Base-by-base conservation (phyloP, 202 grass and related monocot species). In the Cymbopogon flexuosus region DNA sequence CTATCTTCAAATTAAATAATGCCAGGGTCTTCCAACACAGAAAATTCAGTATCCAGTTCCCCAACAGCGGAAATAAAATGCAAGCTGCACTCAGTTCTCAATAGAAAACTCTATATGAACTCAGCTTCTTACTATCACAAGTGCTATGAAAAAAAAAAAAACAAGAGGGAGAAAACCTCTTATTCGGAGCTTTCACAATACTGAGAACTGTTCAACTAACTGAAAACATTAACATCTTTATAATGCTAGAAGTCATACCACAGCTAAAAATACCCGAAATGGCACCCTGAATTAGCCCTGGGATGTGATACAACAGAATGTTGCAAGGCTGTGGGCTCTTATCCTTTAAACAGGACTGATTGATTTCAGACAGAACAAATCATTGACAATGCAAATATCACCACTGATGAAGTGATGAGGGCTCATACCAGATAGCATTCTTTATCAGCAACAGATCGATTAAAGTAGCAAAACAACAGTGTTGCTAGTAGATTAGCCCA, bases 381-480 rank as follows among this genome's bases (percentile, higher is more conserved):
- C 2, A 58, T 33, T 22, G 51, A 23, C n/a, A 31, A 10, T 30
- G 29, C 36, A 83, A 5, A 19, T 59, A 15, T 29, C 5, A 35
- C 75, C 41, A 47, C 6, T 21, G 27, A 65, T 49, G 2, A 2
- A 3, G 13, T 21, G 27, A 65, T 49, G 2, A 2, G 5, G 13
- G 23, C 49, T 68, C 57, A 71, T 85, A 60, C 10, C 6, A 67
- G 22, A 54, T 22, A 11, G 61, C n/a, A 79, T 68, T 52, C 49
- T 15, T 89, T 23, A 74, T 57, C 68, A 63, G 61, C 29, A 84
- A 61, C 74, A 62, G 51, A 78, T 79, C 40, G 29, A 68, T 78
- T 41, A 24, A 73, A 73, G 78, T 52, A 73, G 39, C 78, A 73
- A 73, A 79, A 72, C 29, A 89, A 62, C 66, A 73, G 67, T 45